Base-by-base conservation (phyloP, 441 rosid species). In the Jatropha podagrica region DNA sequence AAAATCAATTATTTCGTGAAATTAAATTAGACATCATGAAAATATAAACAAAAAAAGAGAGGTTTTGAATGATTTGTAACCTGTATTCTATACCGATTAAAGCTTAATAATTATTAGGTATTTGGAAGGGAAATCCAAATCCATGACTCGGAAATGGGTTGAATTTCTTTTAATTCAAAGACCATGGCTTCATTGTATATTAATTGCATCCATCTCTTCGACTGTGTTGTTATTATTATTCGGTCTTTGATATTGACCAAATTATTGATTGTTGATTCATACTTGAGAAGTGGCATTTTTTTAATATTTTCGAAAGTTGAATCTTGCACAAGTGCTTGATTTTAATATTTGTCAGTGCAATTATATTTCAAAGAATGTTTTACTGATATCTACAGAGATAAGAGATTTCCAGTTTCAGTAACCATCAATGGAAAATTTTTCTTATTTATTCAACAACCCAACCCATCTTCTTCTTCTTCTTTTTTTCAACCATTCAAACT, bases 71-170 rank as follows among this genome's bases (percentile, higher is more conserved):
- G 10, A 6, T 44, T 11, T 6, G 7, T 44, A 44, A 44, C 10
- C 48, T 44, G 10, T 44, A 44, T 44, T 6, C 7, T 23, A 23
- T 23, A 23, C 23, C 23, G 23, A 44, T 44, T 32, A 44, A 18
- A 15, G 20, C 58, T 54, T 18, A 44, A 54, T 54, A 17, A 52
- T 52, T 54, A 54, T 54, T 54, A 15, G 2, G 4, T 17, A 54
- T 54, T 15, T 0, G 14, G 8, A 18, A 54, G 20, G 23, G 54
- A 51, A 48, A 69, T 61, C 63, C 20, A 67, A 48, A 51, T 49
- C 37, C 78, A 71, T 75, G 79, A 79, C 76, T 27, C 5, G 10
- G 20, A 11, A 74, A 78, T 44, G 48, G 3, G 51, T 17, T 69
- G 51, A 65, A 60, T 68, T 44, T 56, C 66, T 65, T 56, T 6